These are phyloP conservation scores for Fomes fomentarius DNA, from an alignment of 1,284 basidiomycete genomes.

Conservation along the genomic window DNA sequence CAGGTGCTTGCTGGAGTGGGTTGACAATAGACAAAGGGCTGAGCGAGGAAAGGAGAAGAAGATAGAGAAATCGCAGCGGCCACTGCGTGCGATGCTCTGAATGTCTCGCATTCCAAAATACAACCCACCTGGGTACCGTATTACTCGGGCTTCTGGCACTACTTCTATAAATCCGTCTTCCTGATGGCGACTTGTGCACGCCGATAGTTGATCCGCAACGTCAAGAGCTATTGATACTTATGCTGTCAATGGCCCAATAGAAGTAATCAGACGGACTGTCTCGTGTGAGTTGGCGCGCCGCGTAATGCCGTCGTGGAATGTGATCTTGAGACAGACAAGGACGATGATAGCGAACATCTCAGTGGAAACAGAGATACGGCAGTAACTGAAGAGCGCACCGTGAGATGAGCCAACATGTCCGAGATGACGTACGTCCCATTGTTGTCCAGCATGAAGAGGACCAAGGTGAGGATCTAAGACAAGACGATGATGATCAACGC, in stretches of 20 bases:
- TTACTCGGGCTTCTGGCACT: too few relatives aligned
- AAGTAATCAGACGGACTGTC: too few relatives aligned
- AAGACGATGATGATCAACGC: not conserved
- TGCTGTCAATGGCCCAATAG: too few relatives aligned
- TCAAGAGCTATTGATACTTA: too few relatives aligned
- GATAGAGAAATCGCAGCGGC: too few relatives aligned
- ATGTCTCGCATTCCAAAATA: too few relatives aligned
- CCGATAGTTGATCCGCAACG: too few relatives aligned
- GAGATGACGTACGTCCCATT: conserved; percentile 3
- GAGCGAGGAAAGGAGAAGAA: not conserved
- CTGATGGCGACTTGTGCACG: too few relatives aligned
- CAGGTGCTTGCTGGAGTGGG: conserved; percentile 36
- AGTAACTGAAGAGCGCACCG: not conserved
- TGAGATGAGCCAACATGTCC: conserved; percentile 4
- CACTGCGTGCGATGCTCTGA: not conserved
- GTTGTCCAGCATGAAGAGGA: conserved; percentile 1
- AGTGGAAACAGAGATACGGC: not conserved
- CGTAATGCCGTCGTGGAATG: conserved; percentile 2
- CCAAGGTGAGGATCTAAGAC: not conserved
- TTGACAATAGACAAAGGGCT: conserved; percentile 7
- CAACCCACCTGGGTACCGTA: too few relatives aligned
- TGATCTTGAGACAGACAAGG: conserved; percentile 11
- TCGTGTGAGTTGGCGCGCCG: too few relatives aligned
- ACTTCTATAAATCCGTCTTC: too few relatives aligned
- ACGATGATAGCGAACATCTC: conserved; percentile 12